Percentiles rank a stretch among this genome's conserved stretches.
phyloP scores from a whole-genome alignment of 441 rosid genomes.

The Geranium incanum region DNA sequence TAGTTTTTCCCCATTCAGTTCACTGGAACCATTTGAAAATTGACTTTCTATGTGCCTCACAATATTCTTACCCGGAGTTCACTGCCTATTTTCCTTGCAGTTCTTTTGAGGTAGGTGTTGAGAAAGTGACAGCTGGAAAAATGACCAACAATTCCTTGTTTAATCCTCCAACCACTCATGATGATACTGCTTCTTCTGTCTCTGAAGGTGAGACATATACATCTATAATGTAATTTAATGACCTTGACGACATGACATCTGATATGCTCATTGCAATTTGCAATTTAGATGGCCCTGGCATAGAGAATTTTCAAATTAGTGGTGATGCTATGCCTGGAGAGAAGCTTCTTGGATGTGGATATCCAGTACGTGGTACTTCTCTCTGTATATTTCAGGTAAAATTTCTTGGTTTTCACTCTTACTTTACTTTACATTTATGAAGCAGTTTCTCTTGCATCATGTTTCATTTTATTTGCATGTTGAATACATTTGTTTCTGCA shows the following conservation, averaged over 20 bases:
- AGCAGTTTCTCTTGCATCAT: slow-evolving; percentile 10
- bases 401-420: slow-evolving; percentile 14
- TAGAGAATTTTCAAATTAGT: slow-evolving; percentile 81
- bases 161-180: slow-evolving; percentile 24
- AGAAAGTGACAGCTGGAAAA: slow-evolving; percentile 24
- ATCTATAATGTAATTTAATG: slow-evolving; percentile 16
- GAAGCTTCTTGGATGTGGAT: slow-evolving; percentile 91
- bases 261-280: slow-evolving; percentile 25
- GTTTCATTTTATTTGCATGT: slow-evolving; percentile 8
- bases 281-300: slow-evolving; percentile 73
- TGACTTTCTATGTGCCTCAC: slow-evolving; percentile 10
- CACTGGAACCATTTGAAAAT: neutral
- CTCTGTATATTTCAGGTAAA: slow-evolving; percentile 95
- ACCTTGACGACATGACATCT: slow-evolving; percentile 23
- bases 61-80: slow-evolving; percentile 27
- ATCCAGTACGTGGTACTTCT: slow-evolving; percentile 80
- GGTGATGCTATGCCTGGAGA: slow-evolving; percentile 92
- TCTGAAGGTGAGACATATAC: slow-evolving; percentile 41
- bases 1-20: neutral
- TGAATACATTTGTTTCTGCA: slow-evolving; percentile 13
- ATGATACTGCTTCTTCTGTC: slow-evolving; percentile 32
- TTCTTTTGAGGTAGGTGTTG: slow-evolving; percentile 23
- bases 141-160: slow-evolving; percentile 22
- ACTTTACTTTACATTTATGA: neutral
- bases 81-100: slow-evolving; percentile 25